Evolutionary conservation across 2,329 filamentous ascomycete species (phyloP).

Genomic region (Aspergillus pseudotamarii): DNA sequence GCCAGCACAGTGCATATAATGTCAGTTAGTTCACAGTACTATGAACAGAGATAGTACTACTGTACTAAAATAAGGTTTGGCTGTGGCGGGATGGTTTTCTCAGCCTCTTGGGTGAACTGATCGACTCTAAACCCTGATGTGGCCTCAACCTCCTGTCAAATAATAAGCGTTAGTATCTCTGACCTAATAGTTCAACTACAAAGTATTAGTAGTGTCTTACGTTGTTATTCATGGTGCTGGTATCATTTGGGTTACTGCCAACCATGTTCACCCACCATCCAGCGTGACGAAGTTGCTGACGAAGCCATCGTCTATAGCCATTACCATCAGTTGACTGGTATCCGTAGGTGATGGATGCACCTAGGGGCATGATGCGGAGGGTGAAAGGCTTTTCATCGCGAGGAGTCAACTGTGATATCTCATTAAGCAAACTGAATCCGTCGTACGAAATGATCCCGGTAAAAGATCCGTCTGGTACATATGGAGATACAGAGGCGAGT

Average conservation of each 20-base stretch:
- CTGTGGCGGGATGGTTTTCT: constrained; percentile 17
- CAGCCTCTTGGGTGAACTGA: constrained; percentile 18
- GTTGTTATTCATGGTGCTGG: constrained; percentile 19
- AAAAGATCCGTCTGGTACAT: not conserved
- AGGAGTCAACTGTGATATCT: not conserved
- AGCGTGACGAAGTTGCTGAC: constrained; percentile 7
- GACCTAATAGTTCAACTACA: not conserved
- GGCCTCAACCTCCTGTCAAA: not conserved
- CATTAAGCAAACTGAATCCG: not conserved
- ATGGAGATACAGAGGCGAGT: not conserved
- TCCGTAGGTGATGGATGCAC: constrained; percentile 16
- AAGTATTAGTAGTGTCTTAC: constrained; percentile 10
- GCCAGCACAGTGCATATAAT: constrained; percentile 27
- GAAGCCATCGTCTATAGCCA: constrained; percentile 14
- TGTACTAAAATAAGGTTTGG: constrained; percentile 33
- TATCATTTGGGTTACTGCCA: constrained; percentile 1
- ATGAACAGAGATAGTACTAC: constrained; percentile 11
- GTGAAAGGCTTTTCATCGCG: constrained; percentile 1
- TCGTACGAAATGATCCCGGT: not conserved
- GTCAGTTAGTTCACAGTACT: not conserved
- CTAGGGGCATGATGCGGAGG: constrained; percentile 14
- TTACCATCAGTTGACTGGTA: constrained; percentile 10
- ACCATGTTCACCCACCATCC: constrained; percentile 20
- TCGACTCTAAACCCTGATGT: constrained; percentile 21
- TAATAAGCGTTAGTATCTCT: not conserved